Base-by-base conservation (phyloP, 768 basidiomycete species). In the Mycena vulgaris region DNA sequence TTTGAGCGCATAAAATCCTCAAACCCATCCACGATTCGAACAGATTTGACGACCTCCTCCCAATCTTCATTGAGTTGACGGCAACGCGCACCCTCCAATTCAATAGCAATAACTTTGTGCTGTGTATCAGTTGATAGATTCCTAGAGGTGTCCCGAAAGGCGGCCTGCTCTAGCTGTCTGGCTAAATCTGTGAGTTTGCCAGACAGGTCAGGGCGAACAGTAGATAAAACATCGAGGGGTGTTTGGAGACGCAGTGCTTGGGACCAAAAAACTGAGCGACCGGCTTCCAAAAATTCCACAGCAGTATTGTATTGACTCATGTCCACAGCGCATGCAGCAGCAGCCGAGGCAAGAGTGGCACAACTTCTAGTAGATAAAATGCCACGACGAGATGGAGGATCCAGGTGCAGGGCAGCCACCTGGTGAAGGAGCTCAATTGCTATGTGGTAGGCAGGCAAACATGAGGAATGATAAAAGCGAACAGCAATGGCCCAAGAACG, bases 1-100 rank as follows among this genome's bases (percentile, higher is more conserved):
- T 49, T 48, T 3, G 78, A 75, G 23, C 47, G 61, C 10, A 78
- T 65, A 55, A 78, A 78, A 42, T 68, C 59, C 31, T 70, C 55
- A 63, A 78, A 77, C 5, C 64, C 75, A 1, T 70, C 47, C 17
- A 75, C 51, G 21, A 27, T 37, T 27, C 71, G 49, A 31, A 76
- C 55, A 17, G 35, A 55, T 27, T 45, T 47, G 5, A 76, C 60
- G 11, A 75, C n/a, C n/a, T n/a, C n/a, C n/a, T n/a, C n/a, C n/a
- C n/a, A n/a, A n/a, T n/a, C n/a, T n/a, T n/a, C n/a, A 16, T 74
- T 74, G 2, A 77, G 74, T 31, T 65, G 39, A 8, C 74, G 17
- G 27, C 73, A 75, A 2, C 47, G 42, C 8, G 27, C 48, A 13
- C 65, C 70, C 53, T 75, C 72, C 4, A 69, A 66, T 23, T 79